Percentiles rank a stretch among this genome's conserved stretches.
phyloP scores from a whole-genome alignment of 163 green algal genomes.

The Chlorella variabilis region DNA sequence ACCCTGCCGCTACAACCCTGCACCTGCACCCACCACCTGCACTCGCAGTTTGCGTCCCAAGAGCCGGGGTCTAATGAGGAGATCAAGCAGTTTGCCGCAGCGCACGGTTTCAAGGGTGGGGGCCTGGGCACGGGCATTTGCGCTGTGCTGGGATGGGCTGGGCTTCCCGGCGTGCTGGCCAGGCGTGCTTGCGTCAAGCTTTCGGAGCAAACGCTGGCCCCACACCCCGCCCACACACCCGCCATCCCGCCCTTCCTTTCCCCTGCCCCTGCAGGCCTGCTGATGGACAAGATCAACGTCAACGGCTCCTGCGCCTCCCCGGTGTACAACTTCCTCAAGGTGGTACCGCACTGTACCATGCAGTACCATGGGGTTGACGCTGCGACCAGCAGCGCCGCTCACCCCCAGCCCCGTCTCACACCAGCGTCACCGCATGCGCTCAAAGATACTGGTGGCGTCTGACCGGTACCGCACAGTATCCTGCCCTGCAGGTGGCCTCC shows the following conservation, averaged over 20 bases:
- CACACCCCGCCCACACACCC: too few species aligned
- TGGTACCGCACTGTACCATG: background rate
- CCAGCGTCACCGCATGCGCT: too few species aligned
- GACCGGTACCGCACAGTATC: too few species aligned
- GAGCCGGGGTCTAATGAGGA: conserved; percentile 54
- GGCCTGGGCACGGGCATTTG: background rate
- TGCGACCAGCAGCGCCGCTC: too few species aligned
- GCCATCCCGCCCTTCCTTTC: too few species aligned
- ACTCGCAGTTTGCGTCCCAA: conserved; percentile 44
- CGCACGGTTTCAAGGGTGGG: conserved; percentile 36
- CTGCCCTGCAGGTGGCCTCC: background rate
- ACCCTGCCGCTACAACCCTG: too few species aligned
- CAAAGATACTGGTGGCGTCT: too few species aligned
- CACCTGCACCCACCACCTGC: too few species aligned
- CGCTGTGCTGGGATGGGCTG: background rate
- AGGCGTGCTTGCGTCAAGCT: background rate
- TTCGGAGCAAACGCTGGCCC: background rate
- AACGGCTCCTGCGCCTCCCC: conserved; percentile 43
- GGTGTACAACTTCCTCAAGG: conserved; percentile 52
- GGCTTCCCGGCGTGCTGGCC: too few species aligned
- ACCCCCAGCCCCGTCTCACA: too few species aligned
- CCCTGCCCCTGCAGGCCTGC: conserved; percentile 12
- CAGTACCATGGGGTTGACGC: background rate
- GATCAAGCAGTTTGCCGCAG: conserved; percentile 50
- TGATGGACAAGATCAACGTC: conserved; percentile 56